Conservation (phyloP, 805 yeast genomes). For the Metschnikowia matae region DNA sequence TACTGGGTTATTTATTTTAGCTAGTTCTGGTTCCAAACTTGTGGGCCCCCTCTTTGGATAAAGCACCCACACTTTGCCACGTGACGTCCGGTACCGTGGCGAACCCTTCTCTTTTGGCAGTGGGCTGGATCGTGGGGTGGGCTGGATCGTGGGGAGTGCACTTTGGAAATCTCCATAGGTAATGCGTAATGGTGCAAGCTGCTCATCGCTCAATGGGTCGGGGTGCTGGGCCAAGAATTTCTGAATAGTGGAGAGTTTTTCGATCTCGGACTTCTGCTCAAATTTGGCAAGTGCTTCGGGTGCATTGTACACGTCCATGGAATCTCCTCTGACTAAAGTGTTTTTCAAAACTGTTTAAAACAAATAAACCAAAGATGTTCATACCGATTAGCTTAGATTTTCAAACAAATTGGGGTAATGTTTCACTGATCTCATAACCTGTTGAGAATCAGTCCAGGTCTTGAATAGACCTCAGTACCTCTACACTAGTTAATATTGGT, state of each 20-base stretch:
- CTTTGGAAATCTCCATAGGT: conserved; percentile 72
- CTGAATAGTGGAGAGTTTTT: conserved; percentile 60
- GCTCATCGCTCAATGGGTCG: conserved; percentile 68
- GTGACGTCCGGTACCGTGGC: conserved; percentile 98
- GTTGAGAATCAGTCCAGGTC: no score
- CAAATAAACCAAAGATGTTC: no score
- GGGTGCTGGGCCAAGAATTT: conserved; percentile 73
- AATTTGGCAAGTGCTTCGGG: conserved; percentile 17
- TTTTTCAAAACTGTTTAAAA: no score
- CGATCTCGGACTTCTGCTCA: conserved; percentile 31
- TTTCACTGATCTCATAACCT: no score
- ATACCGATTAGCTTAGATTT: no score
- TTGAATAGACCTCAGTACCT: no score
- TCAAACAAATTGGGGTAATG: no score
- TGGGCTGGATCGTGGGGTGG: no score
- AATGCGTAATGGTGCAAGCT: conserved; percentile 71
- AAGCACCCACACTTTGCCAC: conserved; percentile 94
- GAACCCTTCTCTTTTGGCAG: conserved; percentile 97
- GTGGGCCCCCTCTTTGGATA: no score
- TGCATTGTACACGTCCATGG: conserved; percentile 32
- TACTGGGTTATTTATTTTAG: no score
- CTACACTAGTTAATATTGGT: no score
- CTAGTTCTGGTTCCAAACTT: no score
- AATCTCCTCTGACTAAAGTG: conserved; percentile 18
- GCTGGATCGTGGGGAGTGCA: conserved; percentile 89